Percentiles rank a stretch among this genome's conserved stretches.
Evolutionary conservation across 2,329 filamentous ascomycete species (phyloP).

Genomic region (Phialocephala subalpina): DNA sequence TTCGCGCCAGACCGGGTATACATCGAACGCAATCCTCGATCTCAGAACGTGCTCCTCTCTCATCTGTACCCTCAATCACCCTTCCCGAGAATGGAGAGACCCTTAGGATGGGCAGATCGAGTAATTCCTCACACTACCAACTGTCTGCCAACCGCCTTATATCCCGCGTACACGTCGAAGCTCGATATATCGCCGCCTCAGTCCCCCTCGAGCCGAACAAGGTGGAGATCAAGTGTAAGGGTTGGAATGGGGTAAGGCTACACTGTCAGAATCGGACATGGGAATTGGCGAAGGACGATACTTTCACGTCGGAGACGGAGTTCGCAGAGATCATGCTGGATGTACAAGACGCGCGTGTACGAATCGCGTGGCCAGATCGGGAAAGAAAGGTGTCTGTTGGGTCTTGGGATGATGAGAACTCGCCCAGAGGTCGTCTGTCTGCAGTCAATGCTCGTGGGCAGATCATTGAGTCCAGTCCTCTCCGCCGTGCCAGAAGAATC

Average conservation of each 20-base stretch:
- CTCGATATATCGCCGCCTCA: slow-evolving; percentile 77
- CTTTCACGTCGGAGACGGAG: slow-evolving; percentile 89
- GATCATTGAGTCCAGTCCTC: slow-evolving; percentile 66
- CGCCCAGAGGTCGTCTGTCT: slow-evolving; percentile 59
- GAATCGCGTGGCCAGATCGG: slow-evolving; percentile 84
- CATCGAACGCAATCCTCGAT: slow-evolving; percentile 69
- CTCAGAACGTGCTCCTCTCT: slow-evolving; percentile 81
- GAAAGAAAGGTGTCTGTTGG: slow-evolving; percentile 53
- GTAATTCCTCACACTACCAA: slow-evolving; percentile 94
- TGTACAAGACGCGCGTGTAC: slow-evolving; percentile 89
- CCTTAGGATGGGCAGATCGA: slow-evolving; percentile 89
- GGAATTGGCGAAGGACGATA: slow-evolving; percentile 87
- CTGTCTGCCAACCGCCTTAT: slow-evolving; percentile 91
- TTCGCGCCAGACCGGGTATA: slow-evolving; percentile 57
- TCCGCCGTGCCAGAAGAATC: slow-evolving; percentile 64
- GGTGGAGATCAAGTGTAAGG: slow-evolving; percentile 89
- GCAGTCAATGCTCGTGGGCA: slow-evolving; percentile 41
- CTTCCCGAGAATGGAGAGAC: slow-evolving; percentile 83
- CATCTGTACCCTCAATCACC: slow-evolving; percentile 82
- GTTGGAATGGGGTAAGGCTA: slow-evolving; percentile 95
- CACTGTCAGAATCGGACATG: slow-evolving; percentile 90
- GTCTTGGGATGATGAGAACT: slow-evolving; percentile 68
- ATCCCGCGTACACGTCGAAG: slow-evolving; percentile 91
- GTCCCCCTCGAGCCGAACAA: slow-evolving; percentile 75
- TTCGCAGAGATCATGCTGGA: slow-evolving; percentile 92